phyloP scores from a whole-genome alignment of 2,329 filamentous ascomycete genomes.

The Fusarium tuaranense region DNA sequence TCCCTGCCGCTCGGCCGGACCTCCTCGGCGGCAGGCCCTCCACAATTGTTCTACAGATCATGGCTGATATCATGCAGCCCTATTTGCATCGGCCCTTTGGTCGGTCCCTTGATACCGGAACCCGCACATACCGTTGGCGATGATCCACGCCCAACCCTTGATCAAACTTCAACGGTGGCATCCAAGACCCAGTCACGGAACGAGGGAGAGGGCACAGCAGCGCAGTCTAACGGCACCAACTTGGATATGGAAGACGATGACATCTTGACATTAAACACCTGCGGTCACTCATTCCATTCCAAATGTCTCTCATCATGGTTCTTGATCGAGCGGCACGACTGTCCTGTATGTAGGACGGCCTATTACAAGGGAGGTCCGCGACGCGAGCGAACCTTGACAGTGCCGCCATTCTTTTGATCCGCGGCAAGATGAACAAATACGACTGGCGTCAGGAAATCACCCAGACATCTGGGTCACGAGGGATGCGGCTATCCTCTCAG shows the following conservation, averaged over 20 bases:
- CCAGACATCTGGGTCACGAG: neutral
- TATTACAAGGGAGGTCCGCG: conserved; percentile 45
- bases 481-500: neutral
- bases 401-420: conserved; percentile 39
- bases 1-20: conserved; percentile 14
- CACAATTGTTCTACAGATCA: conserved; percentile 1
- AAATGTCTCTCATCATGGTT: conserved; percentile 56
- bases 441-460: neutral
- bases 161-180: conserved; percentile 27
- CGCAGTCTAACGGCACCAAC: neutral
- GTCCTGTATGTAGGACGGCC: conserved; percentile 52
- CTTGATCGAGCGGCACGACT: conserved; percentile 50
- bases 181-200: conserved; percentile 2
- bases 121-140: conserved; percentile 32
- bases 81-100: conserved; percentile 50
- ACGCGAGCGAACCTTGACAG: conserved; percentile 26
- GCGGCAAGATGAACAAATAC: neutral
- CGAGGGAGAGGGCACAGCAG: neutral
- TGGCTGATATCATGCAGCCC: conserved; percentile 39
- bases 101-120: conserved; percentile 46
- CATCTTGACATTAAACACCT: conserved; percentile 51
- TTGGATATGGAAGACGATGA: conserved; percentile 42
- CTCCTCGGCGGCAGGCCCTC: neutral
- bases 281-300: conserved; percentile 54
- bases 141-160: conserved; percentile 30